Base-by-base conservation (phyloP, 805 yeast species). In the Yarrowia phangngaensis region DNA sequence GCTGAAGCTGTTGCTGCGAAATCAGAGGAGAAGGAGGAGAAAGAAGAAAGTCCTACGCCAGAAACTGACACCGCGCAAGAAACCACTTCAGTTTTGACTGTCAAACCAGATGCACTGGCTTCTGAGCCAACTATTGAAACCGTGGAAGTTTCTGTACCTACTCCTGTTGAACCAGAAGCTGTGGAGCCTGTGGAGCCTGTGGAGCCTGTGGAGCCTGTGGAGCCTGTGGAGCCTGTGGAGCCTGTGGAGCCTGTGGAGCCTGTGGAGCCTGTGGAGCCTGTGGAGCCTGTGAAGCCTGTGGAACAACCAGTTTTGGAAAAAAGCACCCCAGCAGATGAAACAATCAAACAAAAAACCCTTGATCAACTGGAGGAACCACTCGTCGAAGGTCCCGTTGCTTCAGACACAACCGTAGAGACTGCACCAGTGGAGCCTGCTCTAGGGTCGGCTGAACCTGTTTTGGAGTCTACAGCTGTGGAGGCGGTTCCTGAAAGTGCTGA, bases 321-420 rank as follows among this genome's bases (percentile, higher is more conserved):
- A n/a, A n/a, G n/a, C n/a, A n/a, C n/a, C n/a, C n/a, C 28, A 24
- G 28, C n/a, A 24, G 11, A 11, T 24, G 28, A 24, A 24, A 11
- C 28, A 11, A n/a, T n/a, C n/a, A n/a, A 24, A 24, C 28, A 11
- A 11, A 24, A 24, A 24, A 24, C n/a, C 28, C n/a, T n/a, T n/a
- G n/a, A n/a, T n/a, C n/a, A n/a, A n/a, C n/a, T n/a, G 45, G 32
- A 38, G 45, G 45, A 38, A 13, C 45, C 45, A 6, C 29, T 26
- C n/a, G 41, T 24, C 11, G 45, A 38, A 17, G 13, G 22, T 3
- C 17, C 17, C 4, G 32, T 26, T 17, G 29, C 15, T 8, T 31
- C 43, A 11, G 54, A 30, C 16, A 43, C 34, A n/a, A n/a, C n/a
- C n/a, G n/a, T n/a, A n/a, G 45, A 11, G 14, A 13, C 50, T 35